Base-by-base conservation (phyloP, 129 eudicot genomes). In the Artemisia tridentata region DNA sequence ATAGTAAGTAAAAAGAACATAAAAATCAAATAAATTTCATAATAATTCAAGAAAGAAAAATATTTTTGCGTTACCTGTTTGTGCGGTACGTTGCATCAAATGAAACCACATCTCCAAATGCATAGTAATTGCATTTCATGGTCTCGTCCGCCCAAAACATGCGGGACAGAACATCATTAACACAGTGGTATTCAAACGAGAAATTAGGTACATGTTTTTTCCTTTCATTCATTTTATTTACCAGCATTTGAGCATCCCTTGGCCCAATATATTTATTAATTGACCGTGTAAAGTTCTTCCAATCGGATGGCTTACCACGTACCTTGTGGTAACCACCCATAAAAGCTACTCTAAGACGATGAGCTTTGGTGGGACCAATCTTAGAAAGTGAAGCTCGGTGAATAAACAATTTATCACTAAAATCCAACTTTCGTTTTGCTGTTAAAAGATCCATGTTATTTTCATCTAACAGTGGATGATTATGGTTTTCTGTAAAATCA, bases 131-230 rank as follows among this genome's bases (percentile, higher is more conserved):
- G 41, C 41, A 23, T 16, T 11, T 59, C 38, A 19, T 14, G 4
- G 65, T 59, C 41, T 23, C 65, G 11, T 59, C 65, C 25, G 45
- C 65, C 65, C 45, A 59, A 4, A 59, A 59, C 38, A 59, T 23
- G n/a, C 43, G 12, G 13, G 16, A 12, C 4, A 59, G 18, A 9
- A 21, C 41, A 1, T 21, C 3, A 9, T 59, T 16, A 10, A 10
- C 16, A 11, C 15, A 4, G 2, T 59, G 17, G 41, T 21, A 27
- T 14, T 59, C 65, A 59, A 59, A 59, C 2, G 41, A 25, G 16
- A 59, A 59, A 0, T 25, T 15, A 6, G 64, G 64, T 9, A 59
- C 34, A 11, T 23, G 38, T 15, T 7, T 5, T 0, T 23, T 11
- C 38, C 64, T 21, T 4, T 23, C 25, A 9, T 8, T 59, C 34